These are phyloP conservation scores for Seiridium unicorne DNA, from an alignment of 2,329 filamentous ascomycete species.

Conservation along the genomic window DNA sequence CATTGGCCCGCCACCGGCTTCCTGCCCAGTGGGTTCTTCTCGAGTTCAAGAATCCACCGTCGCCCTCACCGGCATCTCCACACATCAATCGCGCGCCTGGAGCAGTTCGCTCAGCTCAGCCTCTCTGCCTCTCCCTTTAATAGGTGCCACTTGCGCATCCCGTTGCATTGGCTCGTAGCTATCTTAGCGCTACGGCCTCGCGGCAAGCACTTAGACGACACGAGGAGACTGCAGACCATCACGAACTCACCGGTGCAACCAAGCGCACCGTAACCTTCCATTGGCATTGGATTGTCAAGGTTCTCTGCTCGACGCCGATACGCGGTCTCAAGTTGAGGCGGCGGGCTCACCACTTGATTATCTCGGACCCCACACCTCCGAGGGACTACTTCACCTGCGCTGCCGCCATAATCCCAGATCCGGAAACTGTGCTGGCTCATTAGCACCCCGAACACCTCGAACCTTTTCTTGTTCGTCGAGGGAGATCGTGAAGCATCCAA, in stretches of 20 bases:
- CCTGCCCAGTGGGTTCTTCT: neutral
- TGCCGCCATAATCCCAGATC: neutral
- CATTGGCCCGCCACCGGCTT: neutral
- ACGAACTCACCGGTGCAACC: neutral
- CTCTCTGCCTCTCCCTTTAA: neutral
- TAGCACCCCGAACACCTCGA: neutral
- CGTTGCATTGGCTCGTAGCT: neutral
- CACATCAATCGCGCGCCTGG: neutral
- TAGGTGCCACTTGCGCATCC: neutral
- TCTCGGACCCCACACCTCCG: conserved; percentile 1
- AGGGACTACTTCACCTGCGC: neutral
- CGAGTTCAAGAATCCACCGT: neutral
- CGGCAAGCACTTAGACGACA: neutral
- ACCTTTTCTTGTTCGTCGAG: neutral
- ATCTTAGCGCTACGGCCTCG: neutral
- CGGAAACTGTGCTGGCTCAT: neutral
- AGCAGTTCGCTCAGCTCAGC: neutral
- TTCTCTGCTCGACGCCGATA: neutral
- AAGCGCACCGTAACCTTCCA: neutral
- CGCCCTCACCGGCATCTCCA: neutral
- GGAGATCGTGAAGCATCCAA: conserved; percentile 1
- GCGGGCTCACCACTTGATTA: neutral
- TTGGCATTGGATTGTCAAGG: neutral
- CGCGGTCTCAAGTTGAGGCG: conserved; percentile 1
- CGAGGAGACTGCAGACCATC: neutral